Evolutionary conservation across 495 filamentous ascomycete species (phyloP).

Genomic region (Arthonia radiata): DNA sequence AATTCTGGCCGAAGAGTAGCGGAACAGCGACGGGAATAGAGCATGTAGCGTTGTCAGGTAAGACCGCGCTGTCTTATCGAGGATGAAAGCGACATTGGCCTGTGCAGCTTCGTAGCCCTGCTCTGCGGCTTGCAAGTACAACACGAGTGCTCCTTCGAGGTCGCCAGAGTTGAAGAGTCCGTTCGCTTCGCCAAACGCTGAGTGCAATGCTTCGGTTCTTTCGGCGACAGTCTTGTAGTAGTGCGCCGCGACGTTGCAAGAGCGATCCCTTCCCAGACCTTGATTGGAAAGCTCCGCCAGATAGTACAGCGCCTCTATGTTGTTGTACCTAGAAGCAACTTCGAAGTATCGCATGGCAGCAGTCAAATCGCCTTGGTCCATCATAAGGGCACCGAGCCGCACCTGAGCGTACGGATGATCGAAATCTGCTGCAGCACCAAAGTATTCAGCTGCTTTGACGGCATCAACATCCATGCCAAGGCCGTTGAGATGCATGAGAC

Average conservation of each 20-base stretch:
- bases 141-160: conserved; percentile 57
- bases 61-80: conserved; percentile 53
- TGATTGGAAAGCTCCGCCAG: conserved; percentile 72
- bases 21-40: conserved; percentile 8
- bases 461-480: conserved; percentile 55
- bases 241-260: conserved; percentile 53
- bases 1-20: conserved; percentile 23
- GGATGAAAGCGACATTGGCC: conserved; percentile 77
- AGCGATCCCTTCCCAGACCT: conserved; percentile 55
- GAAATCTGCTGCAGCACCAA: conserved; percentile 62
- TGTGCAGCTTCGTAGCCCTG: conserved; percentile 88
- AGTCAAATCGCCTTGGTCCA: conserved; percentile 64
- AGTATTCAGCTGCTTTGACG: conserved; percentile 47
- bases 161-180: conserved; percentile 64
- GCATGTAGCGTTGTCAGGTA: conserved; percentile 18
- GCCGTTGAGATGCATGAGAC: conserved; percentile 69
- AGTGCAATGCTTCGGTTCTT: conserved; percentile 61
- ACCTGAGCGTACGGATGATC: conserved; percentile 68
- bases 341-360: conserved; percentile 76
- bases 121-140: conserved; percentile 80
- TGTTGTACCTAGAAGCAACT: conserved; percentile 63
- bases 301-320: conserved; percentile 87
- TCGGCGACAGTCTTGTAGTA: conserved; percentile 95
- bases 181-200: conserved; percentile 70
- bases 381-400: conserved; percentile 57